Base-by-base conservation (phyloP, 192 early-diverging fungal species). In the Coemansia sp. region DNA sequence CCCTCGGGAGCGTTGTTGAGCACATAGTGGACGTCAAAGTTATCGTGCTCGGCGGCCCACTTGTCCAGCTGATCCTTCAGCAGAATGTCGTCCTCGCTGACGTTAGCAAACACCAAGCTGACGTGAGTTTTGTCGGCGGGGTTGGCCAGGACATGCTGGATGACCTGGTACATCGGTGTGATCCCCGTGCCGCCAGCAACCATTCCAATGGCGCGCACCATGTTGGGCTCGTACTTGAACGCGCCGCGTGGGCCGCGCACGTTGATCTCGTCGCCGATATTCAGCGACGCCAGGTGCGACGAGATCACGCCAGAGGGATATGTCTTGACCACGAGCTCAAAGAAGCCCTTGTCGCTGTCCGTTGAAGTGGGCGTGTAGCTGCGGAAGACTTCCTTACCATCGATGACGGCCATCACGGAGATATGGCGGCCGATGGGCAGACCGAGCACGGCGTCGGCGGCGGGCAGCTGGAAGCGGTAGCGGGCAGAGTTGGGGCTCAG, bases 131-230 rank as follows among this genome's bases (percentile, higher is more conserved):
- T 86, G 69, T 98, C 96, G 30, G 82, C 70, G 19, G 92, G 91
- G 75, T 98, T 91, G 52, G 85, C 84, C 55, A 90, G 59, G 22
- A 96, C 83, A 25, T 88, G 86, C 48, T 91, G 89, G 47, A 96
- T 90, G 57, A 98, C 87, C 86, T 88, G 93, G 55, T 90, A 83
- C 95, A 98, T 98, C 48, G 95, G 95, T 1, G 95, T 94, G 61
- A 98, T 90, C n/a, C 89, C 94, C 47, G 94, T 93, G 53, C 94
- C 94, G 27, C 93, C 91, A 38, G 94, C 94, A 82, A 94, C 87
- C 93, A 97, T 95, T 53, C 93, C 93, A 15, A 97, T 72, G 9
- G 69, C 71, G 14, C 81, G 81, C 41, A 85, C 82, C 80, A 93
- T 85, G 66, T 93, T 93, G 44, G 92, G 84, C 18, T 70, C 81